Conservation (phyloP, 441 rosid species). For the Erodium texanum region DNA sequence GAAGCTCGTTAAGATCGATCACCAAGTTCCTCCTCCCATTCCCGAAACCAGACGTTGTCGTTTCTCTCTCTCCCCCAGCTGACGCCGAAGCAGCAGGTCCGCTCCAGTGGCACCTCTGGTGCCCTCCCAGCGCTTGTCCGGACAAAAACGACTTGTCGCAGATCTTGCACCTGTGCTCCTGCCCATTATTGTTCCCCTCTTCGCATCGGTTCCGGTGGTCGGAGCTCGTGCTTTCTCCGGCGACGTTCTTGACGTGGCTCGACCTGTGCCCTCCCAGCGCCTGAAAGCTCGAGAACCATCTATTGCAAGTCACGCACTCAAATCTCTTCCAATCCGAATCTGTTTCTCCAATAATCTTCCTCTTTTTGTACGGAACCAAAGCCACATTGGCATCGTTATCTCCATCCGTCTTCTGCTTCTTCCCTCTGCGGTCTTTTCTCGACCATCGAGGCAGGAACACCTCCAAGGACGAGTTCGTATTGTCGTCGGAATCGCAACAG, state of each 20-base stretch:
- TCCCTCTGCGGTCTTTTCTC: too few species aligned
- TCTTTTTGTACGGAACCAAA: too few species aligned
- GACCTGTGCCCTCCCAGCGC: slow-evolving; percentile 1
- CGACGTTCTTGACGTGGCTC: background rate
- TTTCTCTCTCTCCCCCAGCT: background rate
- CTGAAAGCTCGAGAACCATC: background rate
- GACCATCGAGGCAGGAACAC: too few species aligned
- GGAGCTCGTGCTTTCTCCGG: background rate
- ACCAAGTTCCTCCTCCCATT: background rate
- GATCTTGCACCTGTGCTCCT: background rate
- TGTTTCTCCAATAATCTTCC: too few species aligned
- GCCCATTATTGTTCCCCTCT: background rate
- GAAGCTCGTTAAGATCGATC: background rate
- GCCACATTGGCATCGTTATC: too few species aligned
- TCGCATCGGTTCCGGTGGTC: background rate
- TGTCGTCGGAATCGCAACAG: too few species aligned
- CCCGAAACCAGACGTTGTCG: background rate
- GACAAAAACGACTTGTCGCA: background rate
- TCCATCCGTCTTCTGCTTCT: too few species aligned
- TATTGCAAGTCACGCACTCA: background rate
- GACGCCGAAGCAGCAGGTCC: background rate
- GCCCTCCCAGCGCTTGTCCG: slow-evolving; percentile 1
- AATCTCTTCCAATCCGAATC: background rate
- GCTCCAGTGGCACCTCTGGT: background rate
- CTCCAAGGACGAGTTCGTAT: too few species aligned